Base-by-base conservation (phyloP, 2,329 filamentous ascomycete species). In the Gyromitra esculenta region DNA sequence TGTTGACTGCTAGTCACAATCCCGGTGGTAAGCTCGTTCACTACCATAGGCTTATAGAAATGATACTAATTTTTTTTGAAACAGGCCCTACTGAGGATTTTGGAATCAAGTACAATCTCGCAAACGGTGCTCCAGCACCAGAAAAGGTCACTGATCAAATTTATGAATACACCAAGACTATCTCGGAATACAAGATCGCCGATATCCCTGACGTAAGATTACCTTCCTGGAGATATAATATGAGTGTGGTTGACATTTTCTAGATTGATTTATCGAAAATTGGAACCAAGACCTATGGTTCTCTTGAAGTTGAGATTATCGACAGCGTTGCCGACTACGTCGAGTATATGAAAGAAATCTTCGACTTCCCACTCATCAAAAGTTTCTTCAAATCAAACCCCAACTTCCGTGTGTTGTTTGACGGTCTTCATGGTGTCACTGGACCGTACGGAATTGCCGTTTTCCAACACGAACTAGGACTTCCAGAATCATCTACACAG, bases 91-190 rank as follows among this genome's bases (percentile, higher is more conserved):
- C 89, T 81, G 92, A 96, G 84, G 96, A 99, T 85, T 99, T 99
- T 82, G 96, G 96, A 81, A 99, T 99, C 90, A 99, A 99, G 87
- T 99, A 99, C 89, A 99, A 99, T 88, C 88, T 99, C 76, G 88
- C 93, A 84, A 98, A 99, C 83, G 96, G 96, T 81, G 96, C 94
- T 73, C 96, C 96, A 56, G 96, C 96, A 73, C 96, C 96, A 75
- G 96, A 99, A 85, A 91, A 92, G 70, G 93, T 99, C 80, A 99
- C 96, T 81, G 96, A 99, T 90, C 97, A 97, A 87, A 98, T 99
- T 84, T 98, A 89, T 86, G 93, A 95, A 81, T 90, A 91, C 77
- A 95, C 95, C 81, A 98, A 97, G 88, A 90, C 88, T 79, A 88
- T 99, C 81, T 92, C 90, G 57, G 93, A 91, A 65, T 99, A 98